phyloP scores from a whole-genome alignment of 495 filamentous ascomycete species.

The Penicillium ucsense region DNA sequence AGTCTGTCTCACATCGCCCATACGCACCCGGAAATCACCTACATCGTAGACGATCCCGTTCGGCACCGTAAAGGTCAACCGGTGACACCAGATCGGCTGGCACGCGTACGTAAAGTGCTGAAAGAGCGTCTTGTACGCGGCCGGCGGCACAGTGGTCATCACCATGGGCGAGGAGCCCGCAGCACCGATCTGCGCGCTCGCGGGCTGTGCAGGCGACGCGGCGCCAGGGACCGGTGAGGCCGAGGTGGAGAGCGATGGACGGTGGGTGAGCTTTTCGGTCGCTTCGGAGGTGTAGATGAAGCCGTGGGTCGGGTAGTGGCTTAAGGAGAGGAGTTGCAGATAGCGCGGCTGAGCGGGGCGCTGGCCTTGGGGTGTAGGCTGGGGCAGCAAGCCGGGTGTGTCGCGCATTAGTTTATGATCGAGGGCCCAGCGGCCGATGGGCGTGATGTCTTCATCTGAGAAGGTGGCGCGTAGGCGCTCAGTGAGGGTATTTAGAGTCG shows the following conservation, averaged over 20 bases:
- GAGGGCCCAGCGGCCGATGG: constrained; percentile 32
- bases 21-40: constrained; percentile 34
- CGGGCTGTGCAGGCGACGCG: not conserved
- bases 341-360: constrained; percentile 24
- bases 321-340: constrained; percentile 38
- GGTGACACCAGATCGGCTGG: constrained; percentile 38
- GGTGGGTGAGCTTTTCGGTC: constrained; percentile 10
- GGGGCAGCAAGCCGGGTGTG: constrained; percentile 33
- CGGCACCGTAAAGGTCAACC: constrained; percentile 32
- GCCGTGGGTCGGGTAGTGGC: constrained; percentile 30
- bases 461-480: constrained; percentile 33
- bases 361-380: constrained; percentile 17
- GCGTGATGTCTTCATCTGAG: constrained; percentile 27
- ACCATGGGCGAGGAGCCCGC: constrained; percentile 17
- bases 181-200: not conserved
- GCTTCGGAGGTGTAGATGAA: constrained; percentile 38
- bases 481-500: constrained; percentile 24
- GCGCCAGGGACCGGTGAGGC: not conserved
- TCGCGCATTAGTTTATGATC: constrained; percentile 40
- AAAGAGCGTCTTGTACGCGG: constrained; percentile 26
- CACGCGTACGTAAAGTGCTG: constrained; percentile 37
- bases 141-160: constrained; percentile 31
- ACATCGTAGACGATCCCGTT: constrained; percentile 33
- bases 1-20: constrained; percentile 38
- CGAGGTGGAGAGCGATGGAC: not conserved